Evolutionary conservation across 192 early-diverging fungal species (phyloP), one percentile per base, ranked within the genome.

Genomic region (Helicostylum pulchrum): DNA sequence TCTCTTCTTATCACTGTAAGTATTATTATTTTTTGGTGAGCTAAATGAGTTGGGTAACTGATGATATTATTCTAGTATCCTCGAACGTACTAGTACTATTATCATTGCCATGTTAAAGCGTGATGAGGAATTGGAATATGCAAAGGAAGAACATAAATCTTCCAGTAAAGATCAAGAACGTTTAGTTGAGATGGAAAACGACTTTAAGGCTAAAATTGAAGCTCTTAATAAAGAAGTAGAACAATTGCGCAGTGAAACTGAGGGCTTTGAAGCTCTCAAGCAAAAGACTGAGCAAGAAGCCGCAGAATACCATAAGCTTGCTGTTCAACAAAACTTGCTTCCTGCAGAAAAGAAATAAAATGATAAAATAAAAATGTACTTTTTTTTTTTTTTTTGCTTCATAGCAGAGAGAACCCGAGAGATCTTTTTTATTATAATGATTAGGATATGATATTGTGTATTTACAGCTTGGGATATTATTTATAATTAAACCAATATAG

Each of bases 1-100:
- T 8, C 61, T 85, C 4, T 85, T 85, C 68, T 60, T 85, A 39
- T 85, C 83, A 5, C 63, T 85, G 77, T 78, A 76, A 68, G 74
- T 61, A 6, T 2, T 12, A 8, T 3, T 31, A 42, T 19, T n/a
- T 17, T 9, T 15, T 56, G 11, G 34, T 12, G 14, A 7, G 12
- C n/a, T 48, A 19, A 48, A 14, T 15, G 4, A 6, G 14, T n/a
- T 15, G 7, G 7, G 12, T 51, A 7, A 9, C 1, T 51, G 4
- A 10, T 51, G 0, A 20, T 51, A 20, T 36, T 43, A 4, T 21
- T 59, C 14, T 59, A 78, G 77, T 31, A 85, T 85, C 30, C 64
- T 85, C 23, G 83, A 81, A 56, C 77, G 83, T 43, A 85, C 83
- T n/a, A 78, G 76, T 49, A 65, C 72, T 4, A 66, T 81, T 63